Evolutionary conservation across 139 green algal genomes (phyloP), one percentile per base, ranked within the genome.

Genomic region (Monoraphidium neglectum): DNA sequence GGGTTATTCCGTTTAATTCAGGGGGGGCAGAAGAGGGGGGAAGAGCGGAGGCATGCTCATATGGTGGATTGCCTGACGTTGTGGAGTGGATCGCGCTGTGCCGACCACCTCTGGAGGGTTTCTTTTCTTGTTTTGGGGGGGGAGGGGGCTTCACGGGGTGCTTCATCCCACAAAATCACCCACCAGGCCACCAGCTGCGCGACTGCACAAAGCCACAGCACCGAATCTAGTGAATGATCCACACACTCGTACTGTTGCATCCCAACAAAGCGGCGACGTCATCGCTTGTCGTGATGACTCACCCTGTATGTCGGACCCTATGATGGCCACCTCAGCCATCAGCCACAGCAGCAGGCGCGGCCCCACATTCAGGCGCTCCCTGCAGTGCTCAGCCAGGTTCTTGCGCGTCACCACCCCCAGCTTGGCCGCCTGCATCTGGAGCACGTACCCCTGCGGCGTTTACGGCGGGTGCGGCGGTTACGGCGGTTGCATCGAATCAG

Each of bases 291-390:
- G n/a, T n/a, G n/a, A 51, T 12, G 43, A 12, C 43, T 12, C 43
- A 51, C 43, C 90, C 64, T 95, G 90, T 16, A 95, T 85, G 83
- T 97, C 93, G 5, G 70, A 85, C n/a, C 93, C 93, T 13, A 97
- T 94, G 81, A 97, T 95, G 4, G 93, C 93, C 5, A 97, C 74
- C 84, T 97, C 93, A 0, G 87, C 88, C 88, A 97, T 94, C 35
- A 95, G 24, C 93, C 93, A 97, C 51, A 97, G 82, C 24, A 84
- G 30, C 30, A 84, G 76, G 28, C 80, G 65, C 5, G 82, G 74
- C 23, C 72, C n/a, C 0, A 62, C 47, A 0, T 76, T 75, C 78
- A 90, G 90, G 66, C 89, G 63, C 56, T 80, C 64, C 84, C 92
- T 87, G 86, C 93, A 97, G 62, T 95, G 85, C 82, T 97, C 69